Percentiles rank a stretch among this genome's conserved stretches.
These are phyloP conservation scores for Penicillium griseofulvum DNA, from an alignment of 2,329 filamentous ascomycete genomes.

Conservation along the genomic window DNA sequence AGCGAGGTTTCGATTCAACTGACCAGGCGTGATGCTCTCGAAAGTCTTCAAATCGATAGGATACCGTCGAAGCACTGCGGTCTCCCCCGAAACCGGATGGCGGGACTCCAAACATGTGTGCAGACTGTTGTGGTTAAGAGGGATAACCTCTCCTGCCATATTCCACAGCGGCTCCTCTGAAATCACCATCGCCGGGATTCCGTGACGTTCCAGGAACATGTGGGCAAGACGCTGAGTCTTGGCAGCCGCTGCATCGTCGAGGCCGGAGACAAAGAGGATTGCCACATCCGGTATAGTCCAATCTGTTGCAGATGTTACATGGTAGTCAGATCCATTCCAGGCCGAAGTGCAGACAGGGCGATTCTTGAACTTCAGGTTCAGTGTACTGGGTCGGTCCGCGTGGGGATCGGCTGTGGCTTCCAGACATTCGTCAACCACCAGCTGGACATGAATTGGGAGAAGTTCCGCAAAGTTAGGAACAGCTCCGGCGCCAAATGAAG, in stretches of 20 bases:
- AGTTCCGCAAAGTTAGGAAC: slow-evolving; percentile 49
- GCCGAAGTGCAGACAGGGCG: slow-evolving; percentile 37
- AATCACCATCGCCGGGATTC: slow-evolving; percentile 45
- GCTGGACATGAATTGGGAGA: slow-evolving; percentile 47
- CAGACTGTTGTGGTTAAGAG: slow-evolving; percentile 41
- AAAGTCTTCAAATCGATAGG: slow-evolving; percentile 50
- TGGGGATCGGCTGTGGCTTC: slow-evolving; percentile 30
- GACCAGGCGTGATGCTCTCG: slow-evolving; percentile 46
- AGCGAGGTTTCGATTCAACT: slow-evolving; percentile 49
- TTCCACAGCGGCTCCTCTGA: slow-evolving; percentile 45
- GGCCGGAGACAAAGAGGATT: slow-evolving; percentile 43
- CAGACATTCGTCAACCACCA: slow-evolving; percentile 49
- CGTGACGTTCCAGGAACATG: slow-evolving; percentile 44
- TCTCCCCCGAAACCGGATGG: slow-evolving; percentile 34
- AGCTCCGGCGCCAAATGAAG: slow-evolving; percentile 46
- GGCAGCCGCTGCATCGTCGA: slow-evolving; percentile 28
- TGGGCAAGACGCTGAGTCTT: slow-evolving; percentile 37
- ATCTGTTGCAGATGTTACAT: slow-evolving; percentile 37
- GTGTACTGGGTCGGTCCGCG: slow-evolving; percentile 28
- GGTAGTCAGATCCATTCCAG: slow-evolving; percentile 39
- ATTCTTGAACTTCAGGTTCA: slow-evolving; percentile 41
- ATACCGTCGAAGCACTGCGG: slow-evolving; percentile 36
- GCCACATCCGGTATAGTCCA: slow-evolving; percentile 49
- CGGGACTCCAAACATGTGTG: slow-evolving; percentile 46
- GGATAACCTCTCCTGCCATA: slow-evolving; percentile 32